Percentiles rank a stretch among this genome's conserved stretches.
Conservation (phyloP, 2,329 filamentous ascomycete genomes). For the Fusarium sp. region DNA sequence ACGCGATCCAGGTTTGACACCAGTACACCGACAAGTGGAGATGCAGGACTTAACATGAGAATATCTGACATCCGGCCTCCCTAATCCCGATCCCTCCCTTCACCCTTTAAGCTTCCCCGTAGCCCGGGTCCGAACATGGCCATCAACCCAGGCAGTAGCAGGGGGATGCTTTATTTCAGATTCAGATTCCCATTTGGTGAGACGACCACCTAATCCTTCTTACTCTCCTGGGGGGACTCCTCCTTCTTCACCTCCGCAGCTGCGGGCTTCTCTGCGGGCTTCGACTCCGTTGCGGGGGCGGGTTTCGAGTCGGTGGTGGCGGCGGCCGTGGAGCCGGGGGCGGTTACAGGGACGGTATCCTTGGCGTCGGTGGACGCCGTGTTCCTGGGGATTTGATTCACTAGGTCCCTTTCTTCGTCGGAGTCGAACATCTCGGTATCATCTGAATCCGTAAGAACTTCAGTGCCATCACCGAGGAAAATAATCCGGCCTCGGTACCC, state of each 20-base stretch:
- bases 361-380: slow-evolving; percentile 47
- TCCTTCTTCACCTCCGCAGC: slow-evolving; percentile 48
- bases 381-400: slow-evolving; percentile 83
- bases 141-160: slow-evolving; percentile 32
- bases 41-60: slow-evolving; percentile 49
- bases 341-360: slow-evolving; percentile 42
- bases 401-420: slow-evolving; percentile 89
- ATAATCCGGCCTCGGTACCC: slow-evolving; percentile 91
- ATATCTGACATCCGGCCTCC: slow-evolving; percentile 46
- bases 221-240: slow-evolving; percentile 49
- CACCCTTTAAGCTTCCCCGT: slow-evolving; percentile 24
- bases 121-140: slow-evolving; percentile 37
- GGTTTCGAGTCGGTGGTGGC: slow-evolving; percentile 46
- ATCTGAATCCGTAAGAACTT: slow-evolving; percentile 89
- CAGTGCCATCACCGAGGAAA: slow-evolving; percentile 94
- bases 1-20: slow-evolving; percentile 43
- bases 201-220: slow-evolving; percentile 57
- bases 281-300: slow-evolving; percentile 38
- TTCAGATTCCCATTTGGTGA: slow-evolving; percentile 33
- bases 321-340: slow-evolving; percentile 40
- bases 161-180: slow-evolving; percentile 33
- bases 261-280: slow-evolving; percentile 41
- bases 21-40: slow-evolving; percentile 48
- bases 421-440: slow-evolving; percentile 93
- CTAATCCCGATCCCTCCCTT: slow-evolving; percentile 26